A percentile compares a stretch with the other conserved stretches of the same genome.
Evolutionary conservation across 306 rosid species (phyloP).

Genomic region (Spatholobus suberectus): DNA sequence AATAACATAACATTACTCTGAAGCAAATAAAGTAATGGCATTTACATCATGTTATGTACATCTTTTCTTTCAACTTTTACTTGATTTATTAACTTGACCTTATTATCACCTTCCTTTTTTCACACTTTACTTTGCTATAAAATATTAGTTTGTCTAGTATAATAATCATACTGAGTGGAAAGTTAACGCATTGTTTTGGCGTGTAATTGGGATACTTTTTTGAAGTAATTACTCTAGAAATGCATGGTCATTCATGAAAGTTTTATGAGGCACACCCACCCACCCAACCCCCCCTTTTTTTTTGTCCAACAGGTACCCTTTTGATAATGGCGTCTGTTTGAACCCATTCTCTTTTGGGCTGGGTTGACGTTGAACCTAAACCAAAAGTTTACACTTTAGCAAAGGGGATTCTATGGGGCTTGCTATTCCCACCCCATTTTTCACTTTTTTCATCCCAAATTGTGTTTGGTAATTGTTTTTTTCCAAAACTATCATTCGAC

Average conservation of each 20-base stretch:
- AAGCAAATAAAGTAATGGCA: not conserved
- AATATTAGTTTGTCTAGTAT: not conserved
- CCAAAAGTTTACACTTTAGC: too few relatives aligned
- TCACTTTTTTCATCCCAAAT: too few relatives aligned
- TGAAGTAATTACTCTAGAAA: not conserved
- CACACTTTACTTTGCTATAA: not conserved
- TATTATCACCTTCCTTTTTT: not conserved
- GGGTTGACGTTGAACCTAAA: too few relatives aligned
- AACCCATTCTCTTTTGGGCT: too few relatives aligned
- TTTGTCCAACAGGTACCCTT: too few relatives aligned
- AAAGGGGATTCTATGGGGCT: too few relatives aligned
- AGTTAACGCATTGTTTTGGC: not conserved
- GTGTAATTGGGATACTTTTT: not conserved
- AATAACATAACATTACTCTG: not conserved
- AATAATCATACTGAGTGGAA: not conserved
- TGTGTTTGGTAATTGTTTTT: too few relatives aligned
- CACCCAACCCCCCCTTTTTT: too few relatives aligned
- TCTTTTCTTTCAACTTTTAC: not conserved
- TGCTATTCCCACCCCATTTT: too few relatives aligned
- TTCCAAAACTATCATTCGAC: too few relatives aligned
- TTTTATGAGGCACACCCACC: not conserved
- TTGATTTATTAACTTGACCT: not conserved
- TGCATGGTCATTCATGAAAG: not conserved
- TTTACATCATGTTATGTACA: not conserved
- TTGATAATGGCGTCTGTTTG: too few relatives aligned